A percentile compares a stretch with the other conserved stretches of the same genome.
Evolutionary conservation across 2,329 filamentous ascomycete species (phyloP).

Genomic region (Cercospora sp.): DNA sequence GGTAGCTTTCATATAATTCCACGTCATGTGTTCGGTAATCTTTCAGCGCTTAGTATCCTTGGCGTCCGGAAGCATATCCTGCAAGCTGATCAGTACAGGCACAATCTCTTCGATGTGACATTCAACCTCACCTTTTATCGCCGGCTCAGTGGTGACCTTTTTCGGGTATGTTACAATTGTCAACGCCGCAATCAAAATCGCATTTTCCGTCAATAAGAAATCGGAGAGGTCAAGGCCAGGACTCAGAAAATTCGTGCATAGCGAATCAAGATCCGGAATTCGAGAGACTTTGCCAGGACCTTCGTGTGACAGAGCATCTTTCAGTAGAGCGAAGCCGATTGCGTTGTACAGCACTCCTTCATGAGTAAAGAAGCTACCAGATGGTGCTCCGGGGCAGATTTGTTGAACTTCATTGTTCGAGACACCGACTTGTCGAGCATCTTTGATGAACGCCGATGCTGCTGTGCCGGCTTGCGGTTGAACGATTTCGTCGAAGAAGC

Average conservation of each 20-base stretch:
- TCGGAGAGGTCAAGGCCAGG: slow-evolving; percentile 47
- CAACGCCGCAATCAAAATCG: slow-evolving; percentile 44
- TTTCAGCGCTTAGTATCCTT: neutral
- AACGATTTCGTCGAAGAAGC: slow-evolving; percentile 53
- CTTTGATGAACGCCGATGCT: slow-evolving; percentile 49
- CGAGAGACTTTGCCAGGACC: slow-evolving; percentile 47
- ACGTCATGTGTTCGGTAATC: neutral
- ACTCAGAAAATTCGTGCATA: slow-evolving; percentile 45
- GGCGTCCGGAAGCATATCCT: neutral
- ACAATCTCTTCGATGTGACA: neutral
- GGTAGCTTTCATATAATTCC: neutral
- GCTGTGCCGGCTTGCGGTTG: slow-evolving; percentile 49
- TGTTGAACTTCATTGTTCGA: slow-evolving; percentile 53
- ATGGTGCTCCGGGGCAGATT: slow-evolving; percentile 43
- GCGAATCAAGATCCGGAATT: slow-evolving; percentile 40
- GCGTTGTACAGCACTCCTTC: slow-evolving; percentile 55
- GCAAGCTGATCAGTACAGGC: neutral
- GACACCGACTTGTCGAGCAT: slow-evolving; percentile 49
- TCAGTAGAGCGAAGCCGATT: slow-evolving; percentile 46
- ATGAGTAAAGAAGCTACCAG: slow-evolving; percentile 52
- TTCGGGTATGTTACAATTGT: slow-evolving; percentile 39
- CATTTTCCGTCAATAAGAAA: slow-evolving; percentile 48
- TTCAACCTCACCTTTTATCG: slow-evolving; percentile 36
- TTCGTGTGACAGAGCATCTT: slow-evolving; percentile 52
- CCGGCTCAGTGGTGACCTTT: slow-evolving; percentile 44